Conservation (phyloP, 1,139 yeast genomes). For the Sugiyamaella japonica region DNA sequence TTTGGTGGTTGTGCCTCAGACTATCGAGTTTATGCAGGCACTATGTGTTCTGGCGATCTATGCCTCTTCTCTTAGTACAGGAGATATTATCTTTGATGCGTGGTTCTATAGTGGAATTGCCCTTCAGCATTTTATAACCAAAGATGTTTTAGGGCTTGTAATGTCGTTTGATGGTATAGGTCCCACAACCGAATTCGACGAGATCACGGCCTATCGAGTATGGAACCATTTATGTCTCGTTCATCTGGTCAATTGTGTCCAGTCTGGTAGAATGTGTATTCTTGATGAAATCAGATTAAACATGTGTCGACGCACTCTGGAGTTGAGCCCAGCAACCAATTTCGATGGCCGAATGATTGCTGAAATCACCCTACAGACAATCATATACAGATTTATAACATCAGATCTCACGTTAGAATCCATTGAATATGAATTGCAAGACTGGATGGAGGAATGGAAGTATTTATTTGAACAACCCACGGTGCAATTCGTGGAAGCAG, state of each 20-base stretch:
- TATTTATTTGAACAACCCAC: slow-evolving; percentile 66
- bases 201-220: slow-evolving; percentile 55
- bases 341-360: slow-evolving; percentile 85
- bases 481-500: slow-evolving; percentile 74
- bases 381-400: slow-evolving; percentile 64
- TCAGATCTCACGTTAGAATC: slow-evolving; percentile 37
- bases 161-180: slow-evolving; percentile 40
- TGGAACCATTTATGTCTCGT: slow-evolving; percentile 75
- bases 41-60: slow-evolving; percentile 62
- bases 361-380: slow-evolving; percentile 64
- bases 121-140: slow-evolving; percentile 56
- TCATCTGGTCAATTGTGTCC: slow-evolving; percentile 66
- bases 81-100: slow-evolving; percentile 53
- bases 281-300: slow-evolving; percentile 64
- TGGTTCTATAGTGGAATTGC: slow-evolving; percentile 65
- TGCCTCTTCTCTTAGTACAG: slow-evolving; percentile 57
- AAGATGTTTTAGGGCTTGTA: slow-evolving; percentile 43
- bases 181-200: slow-evolving; percentile 50
- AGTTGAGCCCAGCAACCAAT: slow-evolving; percentile 65
- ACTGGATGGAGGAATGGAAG: slow-evolving; percentile 74
- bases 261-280: slow-evolving; percentile 74
- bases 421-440: slow-evolving; percentile 45
- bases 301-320: slow-evolving; percentile 61
- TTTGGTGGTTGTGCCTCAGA: slow-evolving; percentile 46
- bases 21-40: slow-evolving; percentile 64